Conservation (phyloP, 805 yeast genomes). For the Starmerella scarabaei region DNA sequence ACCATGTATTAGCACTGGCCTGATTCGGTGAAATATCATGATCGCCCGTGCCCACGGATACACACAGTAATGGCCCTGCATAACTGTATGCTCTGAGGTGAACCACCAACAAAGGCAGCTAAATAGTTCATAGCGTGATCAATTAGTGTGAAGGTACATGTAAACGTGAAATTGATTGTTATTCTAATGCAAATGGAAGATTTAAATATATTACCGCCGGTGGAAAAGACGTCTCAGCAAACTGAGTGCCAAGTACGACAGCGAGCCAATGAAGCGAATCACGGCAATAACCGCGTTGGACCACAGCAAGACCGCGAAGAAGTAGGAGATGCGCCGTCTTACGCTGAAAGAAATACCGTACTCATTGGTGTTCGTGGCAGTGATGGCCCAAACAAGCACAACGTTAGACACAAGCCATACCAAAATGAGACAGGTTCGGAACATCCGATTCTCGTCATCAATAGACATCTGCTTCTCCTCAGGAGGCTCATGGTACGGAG, state of each 20-base stretch:
- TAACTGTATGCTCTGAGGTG: too few relatives aligned
- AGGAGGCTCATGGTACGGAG: constrained; percentile 34
- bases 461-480: constrained; percentile 16
- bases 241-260: constrained; percentile 32
- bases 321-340: constrained; percentile 27
- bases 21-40: too few relatives aligned
- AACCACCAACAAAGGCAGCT: too few relatives aligned
- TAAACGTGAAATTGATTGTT: too few relatives aligned
- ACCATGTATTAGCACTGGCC: too few relatives aligned
- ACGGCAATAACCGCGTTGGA: constrained; percentile 48
- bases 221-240: constrained; percentile 10
- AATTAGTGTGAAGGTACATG: too few relatives aligned
- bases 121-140: too few relatives aligned
- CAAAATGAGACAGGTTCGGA: constrained; percentile 31
- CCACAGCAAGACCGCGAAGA: constrained; percentile 42
- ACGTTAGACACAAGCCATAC: constrained; percentile 31
- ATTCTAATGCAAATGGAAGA: too few relatives aligned
- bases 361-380: constrained; percentile 27
- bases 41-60: too few relatives aligned
- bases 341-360: constrained; percentile 31
- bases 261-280: constrained; percentile 44
- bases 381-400: constrained; percentile 29
- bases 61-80: too few relatives aligned
- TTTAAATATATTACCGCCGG: constrained; percentile 10
- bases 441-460: constrained; percentile 31